A percentile compares a stretch with the other conserved stretches of the same genome.
Evolutionary conservation across 352 stramenopile species (phyloP).

Genomic region (Globisporangium spinosum): DNA sequence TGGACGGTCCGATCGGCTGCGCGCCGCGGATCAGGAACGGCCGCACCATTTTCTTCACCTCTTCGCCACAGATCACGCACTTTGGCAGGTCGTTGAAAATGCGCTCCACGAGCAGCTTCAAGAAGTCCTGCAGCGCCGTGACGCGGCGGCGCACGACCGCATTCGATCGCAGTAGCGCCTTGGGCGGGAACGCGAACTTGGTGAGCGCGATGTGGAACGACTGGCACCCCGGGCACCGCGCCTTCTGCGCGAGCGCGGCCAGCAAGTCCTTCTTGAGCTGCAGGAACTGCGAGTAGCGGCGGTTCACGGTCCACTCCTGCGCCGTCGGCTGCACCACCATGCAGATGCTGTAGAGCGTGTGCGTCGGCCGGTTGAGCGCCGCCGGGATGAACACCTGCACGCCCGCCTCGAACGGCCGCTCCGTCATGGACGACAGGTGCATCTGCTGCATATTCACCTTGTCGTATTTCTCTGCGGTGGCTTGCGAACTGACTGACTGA

Average conservation of each 20-base stretch:
- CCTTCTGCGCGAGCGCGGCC: constrained; percentile 33
- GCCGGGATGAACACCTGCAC: constrained; percentile 82
- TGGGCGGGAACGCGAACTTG: constrained; percentile 65
- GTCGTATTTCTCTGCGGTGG: neutral
- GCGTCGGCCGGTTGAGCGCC: constrained; percentile 74
- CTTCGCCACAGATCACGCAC: constrained; percentile 63
- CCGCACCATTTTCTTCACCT: constrained; percentile 64
- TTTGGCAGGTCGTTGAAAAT: constrained; percentile 76
- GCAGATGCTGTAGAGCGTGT: constrained; percentile 85
- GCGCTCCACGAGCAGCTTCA: constrained; percentile 64
- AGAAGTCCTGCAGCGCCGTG: constrained; percentile 61
- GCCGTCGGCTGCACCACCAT: constrained; percentile 73
- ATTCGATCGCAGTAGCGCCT: constrained; percentile 69
- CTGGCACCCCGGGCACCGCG: constrained; percentile 55
- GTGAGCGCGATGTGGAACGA: constrained; percentile 58
- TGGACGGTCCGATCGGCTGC: constrained; percentile 69
- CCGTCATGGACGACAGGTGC: constrained; percentile 1
- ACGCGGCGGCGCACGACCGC: constrained; percentile 65
- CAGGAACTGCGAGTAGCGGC: constrained; percentile 85
- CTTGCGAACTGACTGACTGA: neutral
- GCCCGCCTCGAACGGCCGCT: constrained; percentile 30
- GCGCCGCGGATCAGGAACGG: constrained; percentile 77
- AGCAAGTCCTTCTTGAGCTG: constrained; percentile 71
- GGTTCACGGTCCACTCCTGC: constrained; percentile 84
- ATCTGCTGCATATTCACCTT: constrained; percentile 3